Conservation (phyloP, 805 yeast genomes). For the Candida fluviatilis region DNA sequence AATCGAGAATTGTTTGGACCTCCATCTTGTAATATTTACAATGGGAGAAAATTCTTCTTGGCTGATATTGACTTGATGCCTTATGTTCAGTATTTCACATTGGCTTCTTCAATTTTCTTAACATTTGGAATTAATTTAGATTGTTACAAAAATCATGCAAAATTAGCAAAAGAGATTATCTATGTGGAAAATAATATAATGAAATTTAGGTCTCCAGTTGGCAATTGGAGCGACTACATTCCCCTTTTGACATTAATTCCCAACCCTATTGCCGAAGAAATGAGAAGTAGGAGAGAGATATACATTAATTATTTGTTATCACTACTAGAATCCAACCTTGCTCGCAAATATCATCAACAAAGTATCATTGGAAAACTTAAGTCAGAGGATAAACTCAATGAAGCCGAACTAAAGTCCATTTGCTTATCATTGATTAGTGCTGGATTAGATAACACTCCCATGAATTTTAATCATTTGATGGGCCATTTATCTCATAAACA, state of each 20-base stretch:
- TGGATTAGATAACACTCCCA: slow-evolving; percentile 69
- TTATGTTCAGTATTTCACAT: slow-evolving; percentile 46
- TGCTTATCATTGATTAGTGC: slow-evolving; percentile 78
- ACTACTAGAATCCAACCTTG: slow-evolving; percentile 12
- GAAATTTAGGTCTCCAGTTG: slow-evolving; percentile 52
- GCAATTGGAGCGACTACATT: slow-evolving; percentile 52
- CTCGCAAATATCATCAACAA: slow-evolving; percentile 17
- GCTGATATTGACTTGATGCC: slow-evolving; percentile 38
- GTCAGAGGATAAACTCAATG: slow-evolving; percentile 7
- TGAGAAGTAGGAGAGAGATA: slow-evolving; percentile 40
- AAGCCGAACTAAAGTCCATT: slow-evolving; percentile 49
- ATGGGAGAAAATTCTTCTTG: slow-evolving; percentile 6
- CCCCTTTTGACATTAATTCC: slow-evolving; percentile 40
- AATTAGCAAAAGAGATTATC: slow-evolving; percentile 48
- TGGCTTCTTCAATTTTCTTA: slow-evolving; percentile 45
- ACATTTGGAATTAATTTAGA: slow-evolving; percentile 53
- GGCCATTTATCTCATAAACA: slow-evolving; percentile 45
- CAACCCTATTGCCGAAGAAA: slow-evolving; percentile 11
- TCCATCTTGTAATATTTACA: slow-evolving; percentile 16
- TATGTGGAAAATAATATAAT: slow-evolving; percentile 54
- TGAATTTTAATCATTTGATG: slow-evolving; percentile 56
- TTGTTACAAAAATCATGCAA: slow-evolving; percentile 28
- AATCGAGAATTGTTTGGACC: slow-evolving; percentile 12
- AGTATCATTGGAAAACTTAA: slow-evolving; percentile 30
- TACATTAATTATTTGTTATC: slow-evolving; percentile 41